Conservation (phyloP, 345 rosid genomes). For the Erodium maritimum region DNA sequence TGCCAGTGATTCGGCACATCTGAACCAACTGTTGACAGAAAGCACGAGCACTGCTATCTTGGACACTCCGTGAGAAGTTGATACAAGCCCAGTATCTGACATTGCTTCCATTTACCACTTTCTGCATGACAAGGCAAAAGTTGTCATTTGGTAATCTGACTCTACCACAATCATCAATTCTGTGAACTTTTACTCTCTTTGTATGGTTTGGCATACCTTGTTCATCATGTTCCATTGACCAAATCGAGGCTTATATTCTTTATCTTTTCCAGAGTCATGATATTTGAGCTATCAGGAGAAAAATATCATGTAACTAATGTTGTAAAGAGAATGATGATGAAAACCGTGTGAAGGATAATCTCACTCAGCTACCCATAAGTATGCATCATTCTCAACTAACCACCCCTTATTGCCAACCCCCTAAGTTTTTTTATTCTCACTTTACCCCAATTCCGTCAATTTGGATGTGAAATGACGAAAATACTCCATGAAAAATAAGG, state of each 20-base stretch:
- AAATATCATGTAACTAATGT: not conserved
- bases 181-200: not conserved
- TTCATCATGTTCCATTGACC: slow-evolving; percentile 99
- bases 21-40: slow-evolving; percentile 81
- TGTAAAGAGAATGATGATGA: not conserved
- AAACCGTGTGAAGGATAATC: too few species aligned
- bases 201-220: slow-evolving; percentile 34
- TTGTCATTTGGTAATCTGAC: not conserved
- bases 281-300: slow-evolving; percentile 55
- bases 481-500: too few species aligned
- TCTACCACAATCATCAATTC: not conserved
- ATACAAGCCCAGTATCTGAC: slow-evolving; percentile 85
- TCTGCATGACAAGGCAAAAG: slow-evolving; percentile 30
- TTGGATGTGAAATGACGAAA: too few species aligned
- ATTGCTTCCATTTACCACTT: slow-evolving; percentile 92
- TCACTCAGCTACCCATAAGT: too few species aligned
- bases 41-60: slow-evolving; percentile 48
- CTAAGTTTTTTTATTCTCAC: too few species aligned
- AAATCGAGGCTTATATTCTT: slow-evolving; percentile 68
- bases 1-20: slow-evolving; percentile 75
- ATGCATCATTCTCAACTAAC: too few species aligned
- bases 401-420: too few species aligned
- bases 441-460: too few species aligned
- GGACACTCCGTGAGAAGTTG: slow-evolving; percentile 67
- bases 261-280: slow-evolving; percentile 80